Percentiles rank a stretch among this genome's conserved stretches.
Evolutionary conservation across 169 alveolate genomes (phyloP).

Genomic region (Plasmodium sp.): DNA sequence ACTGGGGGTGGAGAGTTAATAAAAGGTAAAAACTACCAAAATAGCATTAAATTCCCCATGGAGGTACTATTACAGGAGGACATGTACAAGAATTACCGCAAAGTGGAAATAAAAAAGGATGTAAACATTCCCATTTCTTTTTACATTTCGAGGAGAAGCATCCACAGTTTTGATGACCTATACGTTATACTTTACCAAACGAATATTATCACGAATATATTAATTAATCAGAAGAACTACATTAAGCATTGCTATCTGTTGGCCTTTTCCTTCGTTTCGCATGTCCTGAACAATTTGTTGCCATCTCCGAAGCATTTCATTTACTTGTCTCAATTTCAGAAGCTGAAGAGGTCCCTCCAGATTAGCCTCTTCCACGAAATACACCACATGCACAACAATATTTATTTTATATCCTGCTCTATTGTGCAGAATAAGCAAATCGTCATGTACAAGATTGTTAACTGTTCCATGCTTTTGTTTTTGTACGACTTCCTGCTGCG

Average conservation of each 20-base stretch:
- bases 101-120: constrained; percentile 56
- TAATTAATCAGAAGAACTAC: constrained; percentile 70
- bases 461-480: constrained; percentile 49
- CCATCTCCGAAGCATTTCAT: constrained; percentile 64
- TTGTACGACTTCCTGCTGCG: constrained; percentile 61
- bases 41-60: constrained; percentile 60
- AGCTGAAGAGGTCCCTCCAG: constrained; percentile 38
- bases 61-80: constrained; percentile 42
- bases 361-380: constrained; percentile 37
- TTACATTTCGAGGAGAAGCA: constrained; percentile 38
- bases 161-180: constrained; percentile 24
- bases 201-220: constrained; percentile 54
- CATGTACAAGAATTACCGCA: constrained; percentile 27
- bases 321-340: constrained; percentile 17
- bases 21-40: constrained; percentile 13
- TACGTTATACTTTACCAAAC: constrained; percentile 62
- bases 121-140: constrained; percentile 66
- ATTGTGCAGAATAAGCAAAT: constrained; percentile 61
- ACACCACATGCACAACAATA: constrained; percentile 27
- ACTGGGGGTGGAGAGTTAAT: constrained; percentile 13
- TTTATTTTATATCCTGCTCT: constrained; percentile 73
- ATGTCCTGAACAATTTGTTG: constrained; percentile 37
- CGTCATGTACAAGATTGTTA: constrained; percentile 62
- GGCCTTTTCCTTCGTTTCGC: constrained; percentile 58
- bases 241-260: constrained; percentile 61